A percentile compares a stretch with the other conserved stretches of the same genome.
Conservation (phyloP, 228 moss, liverwort and hornwort species). For the Sphagnum fallax region DNA sequence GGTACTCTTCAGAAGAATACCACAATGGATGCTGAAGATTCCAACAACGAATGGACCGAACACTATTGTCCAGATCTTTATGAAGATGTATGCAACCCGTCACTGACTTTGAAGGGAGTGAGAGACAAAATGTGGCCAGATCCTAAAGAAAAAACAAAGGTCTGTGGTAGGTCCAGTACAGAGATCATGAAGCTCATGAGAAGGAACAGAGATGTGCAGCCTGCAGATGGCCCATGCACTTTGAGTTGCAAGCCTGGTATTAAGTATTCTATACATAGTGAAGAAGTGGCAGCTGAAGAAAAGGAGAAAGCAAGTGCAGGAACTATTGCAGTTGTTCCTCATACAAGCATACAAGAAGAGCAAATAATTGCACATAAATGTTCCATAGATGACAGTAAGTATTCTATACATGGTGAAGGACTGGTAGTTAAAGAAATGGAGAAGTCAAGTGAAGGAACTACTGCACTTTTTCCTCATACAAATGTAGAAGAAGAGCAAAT, state of each 20-base stretch:
- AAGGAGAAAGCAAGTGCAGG: not conserved
- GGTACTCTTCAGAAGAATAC: too few relatives aligned
- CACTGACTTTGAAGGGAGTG: too few relatives aligned
- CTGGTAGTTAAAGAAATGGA: not conserved
- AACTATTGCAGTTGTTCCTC: not conserved
- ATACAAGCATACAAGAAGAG: not conserved
- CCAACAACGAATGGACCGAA: too few relatives aligned
- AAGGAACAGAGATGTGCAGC: not conserved
- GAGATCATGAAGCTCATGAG: conserved; percentile 14
- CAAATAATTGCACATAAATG: too few relatives aligned
- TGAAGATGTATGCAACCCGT: too few relatives aligned
- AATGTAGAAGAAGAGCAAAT: not conserved
- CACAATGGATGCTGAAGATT: too few relatives aligned
- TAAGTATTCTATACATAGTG: not conserved
- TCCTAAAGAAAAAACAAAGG: not conserved
- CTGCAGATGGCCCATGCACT: not conserved
- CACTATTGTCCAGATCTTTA: too few relatives aligned
- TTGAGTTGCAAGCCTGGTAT: not conserved
- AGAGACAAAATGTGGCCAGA: too few relatives aligned
- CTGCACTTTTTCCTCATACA: not conserved
- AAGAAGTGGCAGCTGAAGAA: not conserved
- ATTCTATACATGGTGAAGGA: not conserved
- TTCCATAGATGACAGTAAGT: too few relatives aligned
- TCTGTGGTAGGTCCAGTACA: conserved; percentile 7
- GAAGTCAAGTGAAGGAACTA: not conserved